Evolutionary conservation across 768 basidiomycete species (phyloP), one percentile per base, ranked within the genome.

Genomic region (Lentinula sp.): DNA sequence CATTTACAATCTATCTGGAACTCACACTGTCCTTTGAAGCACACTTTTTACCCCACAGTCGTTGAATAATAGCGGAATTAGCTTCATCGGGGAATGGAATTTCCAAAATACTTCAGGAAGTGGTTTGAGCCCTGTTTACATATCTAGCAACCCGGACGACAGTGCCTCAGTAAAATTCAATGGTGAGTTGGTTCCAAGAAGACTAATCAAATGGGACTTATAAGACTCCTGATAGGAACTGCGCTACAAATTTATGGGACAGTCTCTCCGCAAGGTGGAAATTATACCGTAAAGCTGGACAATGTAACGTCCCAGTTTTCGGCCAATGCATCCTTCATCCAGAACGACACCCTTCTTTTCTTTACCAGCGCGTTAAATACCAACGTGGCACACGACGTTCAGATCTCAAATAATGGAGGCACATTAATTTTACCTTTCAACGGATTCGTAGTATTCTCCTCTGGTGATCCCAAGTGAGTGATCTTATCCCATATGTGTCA

Each of bases 281-380:
- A 74, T 45, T 92, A 84, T 67, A 77, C 83, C 39, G 82, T 89
- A 58, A 76, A 69, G 32, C 50, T 85, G 7, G 83, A 85, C 64
- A 77, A 83, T 60, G 70, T 73, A 20, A 80, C 78, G 39, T 77
- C 80, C 36, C 72, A 65, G 2, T 73, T 84, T 56, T 81, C 81
- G 35, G 82, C 80, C 2, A 71, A 72, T 59, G 82, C 86, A 4
- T 83, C 84, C 0, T 86, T 82, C 67, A 77, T 73, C 41, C 72
- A 80, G 33, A 69, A 77, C 50, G 69, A 81, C 60, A 76, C 84
- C 10, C 74, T 90, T 4, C 76, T 93, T 10, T 92, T 85, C 69
- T 86, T 80, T 65, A 78, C 81, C 42, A 83, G 83, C 18, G 84
- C 82, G 16, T 78, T 93, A 49, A 76, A 90, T 64, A 75, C 81